Evolutionary conservation across 176 grass and related monocot species (phyloP).

Genomic region (Aegilops longissima): DNA sequence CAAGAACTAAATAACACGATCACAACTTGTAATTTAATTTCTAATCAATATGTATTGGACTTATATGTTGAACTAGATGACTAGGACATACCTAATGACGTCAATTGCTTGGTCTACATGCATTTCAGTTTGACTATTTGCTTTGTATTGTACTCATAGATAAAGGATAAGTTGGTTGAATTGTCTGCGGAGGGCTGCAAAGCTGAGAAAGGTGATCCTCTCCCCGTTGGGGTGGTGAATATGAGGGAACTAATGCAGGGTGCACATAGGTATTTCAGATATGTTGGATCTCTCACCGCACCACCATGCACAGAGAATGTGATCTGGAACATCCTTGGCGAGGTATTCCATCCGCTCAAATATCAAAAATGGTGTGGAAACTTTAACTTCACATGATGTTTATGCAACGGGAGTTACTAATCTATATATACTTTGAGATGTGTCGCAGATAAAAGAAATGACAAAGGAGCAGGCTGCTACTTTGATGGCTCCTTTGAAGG

Average conservation of each 20-base stretch:
- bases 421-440: background rate
- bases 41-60: background rate
- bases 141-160: constrained; percentile 31
- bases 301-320: constrained; percentile 94
- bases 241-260: constrained; percentile 40
- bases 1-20: constrained; percentile 12
- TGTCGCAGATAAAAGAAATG: constrained; percentile 62
- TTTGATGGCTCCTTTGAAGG: constrained; percentile 54
- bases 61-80: background rate
- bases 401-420: background rate
- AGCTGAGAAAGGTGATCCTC: constrained; percentile 39
- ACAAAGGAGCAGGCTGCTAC: constrained; percentile 57
- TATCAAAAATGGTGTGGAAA: background rate
- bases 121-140: background rate
- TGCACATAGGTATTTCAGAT: constrained; percentile 58
- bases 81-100: background rate
- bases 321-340: constrained; percentile 68
- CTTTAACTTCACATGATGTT: background rate
- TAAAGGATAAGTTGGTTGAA: constrained; percentile 51
- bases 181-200: constrained; percentile 39
- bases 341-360: constrained; percentile 31
- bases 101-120: background rate
- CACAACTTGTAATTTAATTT: constrained; percentile 7
- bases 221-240: constrained; percentile 45
- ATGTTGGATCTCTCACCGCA: constrained; percentile 57